These are phyloP conservation scores for Senna tora DNA, from an alignment of 306 rosid species.

Conservation along the genomic window DNA sequence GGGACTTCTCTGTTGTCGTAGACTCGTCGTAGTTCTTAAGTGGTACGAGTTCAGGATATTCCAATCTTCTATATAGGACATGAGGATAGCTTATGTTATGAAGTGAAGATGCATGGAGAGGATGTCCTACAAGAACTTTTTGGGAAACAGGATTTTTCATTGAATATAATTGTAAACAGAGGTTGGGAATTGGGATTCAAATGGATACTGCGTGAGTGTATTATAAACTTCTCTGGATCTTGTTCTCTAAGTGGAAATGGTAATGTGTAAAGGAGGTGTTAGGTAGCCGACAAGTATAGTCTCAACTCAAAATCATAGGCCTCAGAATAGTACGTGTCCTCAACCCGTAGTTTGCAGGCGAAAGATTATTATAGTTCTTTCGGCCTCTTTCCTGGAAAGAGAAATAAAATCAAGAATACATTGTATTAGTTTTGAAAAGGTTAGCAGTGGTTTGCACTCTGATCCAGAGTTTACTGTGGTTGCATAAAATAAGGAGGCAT, in stretches of 20 bases:
- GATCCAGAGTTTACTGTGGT: not conserved
- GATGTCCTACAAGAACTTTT: not conserved
- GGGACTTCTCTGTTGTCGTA: not conserved
- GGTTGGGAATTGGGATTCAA: not conserved
- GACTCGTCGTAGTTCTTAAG: not conserved
- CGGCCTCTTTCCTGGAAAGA: not conserved
- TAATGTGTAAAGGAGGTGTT: not conserved
- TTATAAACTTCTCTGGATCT: not conserved
- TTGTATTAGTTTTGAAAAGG: not conserved
- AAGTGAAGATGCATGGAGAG: not conserved
- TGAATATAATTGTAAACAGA: not conserved
- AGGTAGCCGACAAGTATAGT: not conserved
- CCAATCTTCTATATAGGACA: not conserved
- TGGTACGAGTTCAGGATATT: not conserved
- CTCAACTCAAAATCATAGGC: constrained; percentile 9
- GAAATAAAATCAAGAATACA: not conserved
- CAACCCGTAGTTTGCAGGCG: not conserved
- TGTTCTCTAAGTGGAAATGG: not conserved
- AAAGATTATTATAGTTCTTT: not conserved
- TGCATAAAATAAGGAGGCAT: constrained; percentile 10
- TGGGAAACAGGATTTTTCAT: not conserved
- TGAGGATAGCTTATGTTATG: not conserved
- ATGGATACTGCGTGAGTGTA: not conserved
- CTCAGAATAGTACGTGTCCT: not conserved
- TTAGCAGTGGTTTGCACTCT: not conserved